Conservation (phyloP, 352 stramenopile genomes). For the Globisporangium camurandrum region DNA sequence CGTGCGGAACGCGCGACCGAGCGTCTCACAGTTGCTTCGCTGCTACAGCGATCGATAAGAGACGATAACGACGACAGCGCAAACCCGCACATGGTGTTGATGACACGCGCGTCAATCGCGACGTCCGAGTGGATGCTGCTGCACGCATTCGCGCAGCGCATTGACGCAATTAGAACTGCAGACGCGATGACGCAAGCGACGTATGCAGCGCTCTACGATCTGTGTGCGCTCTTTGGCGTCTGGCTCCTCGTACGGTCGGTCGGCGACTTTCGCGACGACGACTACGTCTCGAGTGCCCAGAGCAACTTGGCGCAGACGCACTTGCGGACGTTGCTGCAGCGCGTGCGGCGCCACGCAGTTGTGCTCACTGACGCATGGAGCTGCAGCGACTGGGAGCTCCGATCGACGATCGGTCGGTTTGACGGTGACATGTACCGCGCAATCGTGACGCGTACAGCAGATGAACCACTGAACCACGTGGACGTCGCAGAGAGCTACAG, state of each 20-base stretch:
- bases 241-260: constrained; percentile 25
- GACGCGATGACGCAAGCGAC: no score
- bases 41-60: not conserved
- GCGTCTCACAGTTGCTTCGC: constrained; percentile 10
- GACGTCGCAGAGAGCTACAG: constrained; percentile 50
- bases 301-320: constrained; percentile 15
- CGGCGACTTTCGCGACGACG: constrained; percentile 35
- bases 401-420: constrained; percentile 66
- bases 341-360: constrained; percentile 30
- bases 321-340: constrained; percentile 19
- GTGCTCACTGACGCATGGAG: constrained; percentile 30
- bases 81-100: constrained; percentile 32
- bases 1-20: constrained; percentile 15
- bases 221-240: constrained; percentile 20
- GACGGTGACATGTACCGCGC: constrained; percentile 68
- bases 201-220: constrained; percentile 8
- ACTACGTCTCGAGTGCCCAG: constrained; percentile 29
- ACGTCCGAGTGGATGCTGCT: constrained; percentile 25
- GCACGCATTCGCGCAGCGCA: constrained; percentile 13
- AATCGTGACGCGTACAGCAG: constrained; percentile 29
- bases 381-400: constrained; percentile 51
- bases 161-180: no score
- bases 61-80: constrained; percentile 5
- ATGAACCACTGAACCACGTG: constrained; percentile 56
- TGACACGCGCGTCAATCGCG: constrained; percentile 26